Base-by-base conservation (phyloP, 2,329 filamentous ascomycete genomes). In the Fusarium citri region DNA sequence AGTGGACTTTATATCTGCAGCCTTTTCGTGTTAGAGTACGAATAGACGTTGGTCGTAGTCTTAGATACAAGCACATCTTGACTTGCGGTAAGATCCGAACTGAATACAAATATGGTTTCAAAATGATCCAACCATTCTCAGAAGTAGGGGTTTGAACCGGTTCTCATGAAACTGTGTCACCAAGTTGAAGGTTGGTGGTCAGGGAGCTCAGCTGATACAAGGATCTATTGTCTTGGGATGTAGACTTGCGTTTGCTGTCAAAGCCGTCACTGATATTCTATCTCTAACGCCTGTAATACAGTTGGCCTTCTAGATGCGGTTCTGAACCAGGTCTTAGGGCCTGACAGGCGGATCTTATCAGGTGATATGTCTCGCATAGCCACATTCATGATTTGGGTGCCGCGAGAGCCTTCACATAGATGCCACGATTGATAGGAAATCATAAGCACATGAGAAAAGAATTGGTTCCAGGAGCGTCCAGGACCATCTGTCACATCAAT, bases 151-250 rank as follows among this genome's bases (percentile, higher is more conserved):
- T 37, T 37, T 12, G 5, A n/a, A 7, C 10, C 34, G 2, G 4
- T 12, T 37, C 5, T 4, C 18, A 4, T 37, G 34, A 37, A 7
- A n/a, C 34, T 12, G 34, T n/a, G 6, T 37, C 34, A 37, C 34
- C 18, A n/a, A 5, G 18, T 37, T n/a, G 34, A 37, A n/a, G 16
- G 18, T 12, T 37, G 34, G 34, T 37, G 34, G 5, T 11, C 10
- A 6, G 6, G 9, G 34, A n/a, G 34, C 12, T 42, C 58, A 60
- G 58, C 58, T 59, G 26, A 37, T 7, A 34, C n/a, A 6, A 34
- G 6, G 8, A 15, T 1, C 4, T 1, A 6, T 12, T 60, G 55
- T 60, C 43, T 50, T 22, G 23, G 10, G 2, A 15, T 8, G 11
- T 16, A 3, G 15, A 7, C 0, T 15, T 23, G 16, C 4, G 5